phyloP scores from a whole-genome alignment of 441 rosid genomes.

The Bruguiera hainesii region DNA sequence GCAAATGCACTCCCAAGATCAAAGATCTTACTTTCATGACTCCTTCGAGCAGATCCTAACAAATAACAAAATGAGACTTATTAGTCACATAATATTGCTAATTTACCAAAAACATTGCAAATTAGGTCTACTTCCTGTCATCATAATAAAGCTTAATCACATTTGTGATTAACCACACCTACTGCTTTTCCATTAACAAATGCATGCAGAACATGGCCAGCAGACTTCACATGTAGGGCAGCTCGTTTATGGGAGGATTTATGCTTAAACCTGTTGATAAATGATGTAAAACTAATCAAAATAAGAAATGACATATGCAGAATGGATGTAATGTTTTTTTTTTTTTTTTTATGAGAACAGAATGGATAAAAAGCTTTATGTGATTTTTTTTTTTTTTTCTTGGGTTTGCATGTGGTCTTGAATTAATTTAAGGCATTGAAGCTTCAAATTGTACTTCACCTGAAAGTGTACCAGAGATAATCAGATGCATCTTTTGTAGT shows the following conservation, averaged over 20 bases:
- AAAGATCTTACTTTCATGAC: constrained; percentile 23
- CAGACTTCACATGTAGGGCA: constrained; percentile 43
- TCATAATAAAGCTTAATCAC: not conserved
- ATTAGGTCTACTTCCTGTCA: not conserved
- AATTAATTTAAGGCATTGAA: not conserved
- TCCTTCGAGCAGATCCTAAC: constrained; percentile 68
- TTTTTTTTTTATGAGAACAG: too few relatives aligned
- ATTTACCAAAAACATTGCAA: not conserved
- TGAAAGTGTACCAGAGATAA: constrained; percentile 74
- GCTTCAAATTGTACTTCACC: constrained; percentile 34
- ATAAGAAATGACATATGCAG: not conserved
- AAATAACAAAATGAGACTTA: not conserved
- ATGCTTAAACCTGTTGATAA: constrained; percentile 39
- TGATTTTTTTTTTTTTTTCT: too few relatives aligned
- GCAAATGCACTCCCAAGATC: constrained; percentile 35
- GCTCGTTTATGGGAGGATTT: constrained; percentile 34
- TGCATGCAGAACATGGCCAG: constrained; percentile 71
- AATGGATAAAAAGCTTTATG: too few relatives aligned
- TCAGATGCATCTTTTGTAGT: constrained; percentile 73
- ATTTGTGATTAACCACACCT: constrained; percentile 29
- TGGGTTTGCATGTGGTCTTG: too few relatives aligned
- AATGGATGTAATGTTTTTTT: too few relatives aligned
- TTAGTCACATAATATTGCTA: not conserved
- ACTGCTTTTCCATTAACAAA: constrained; percentile 53
- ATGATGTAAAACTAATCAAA: not conserved